Evolutionary conservation across 306 rosid genomes (phyloP), one percentile per base, ranked within the genome.

Genomic region (Vigna mungo): DNA sequence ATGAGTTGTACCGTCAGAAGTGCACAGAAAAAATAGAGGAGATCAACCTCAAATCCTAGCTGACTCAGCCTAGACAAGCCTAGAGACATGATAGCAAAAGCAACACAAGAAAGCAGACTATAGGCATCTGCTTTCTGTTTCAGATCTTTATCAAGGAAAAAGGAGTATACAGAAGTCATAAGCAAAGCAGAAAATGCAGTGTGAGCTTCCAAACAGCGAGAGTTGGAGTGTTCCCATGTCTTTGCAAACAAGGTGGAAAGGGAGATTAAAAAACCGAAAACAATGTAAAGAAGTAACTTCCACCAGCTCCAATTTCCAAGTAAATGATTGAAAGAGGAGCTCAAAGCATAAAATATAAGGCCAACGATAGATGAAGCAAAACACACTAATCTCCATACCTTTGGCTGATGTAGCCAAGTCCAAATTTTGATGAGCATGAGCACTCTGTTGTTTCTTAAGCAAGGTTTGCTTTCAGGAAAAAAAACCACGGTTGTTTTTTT

Each of bases 21-120:
- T 7, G 54, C 72, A 2, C 58, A 17, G 25, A 71, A 79, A 43
- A 71, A 79, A 21, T 79, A 61, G 0, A 71, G 27, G 18, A 79
- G 73, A 63, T 79, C 83, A 2, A 52, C 10, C 21, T 79, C 78
- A 4, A 79, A 61, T 61, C 78, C 83, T 1, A 41, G 39, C 48
- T 61, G 56, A 62, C 9, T 61, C 13, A 61, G 37, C 14, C 63
- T n/a, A 15, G 78, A 61, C 48, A 79, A 66, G 8, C 75, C 36
- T 0, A 65, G 4, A 0, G 62, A 73, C 84, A 73, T 80, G 15
- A 62, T 4, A 51, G 73, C 73, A 71, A 79, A 79, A 2, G 78
- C 66, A 23, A 23, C 39, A 37, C 9, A 16, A 0, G 83, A 79
- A 51, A 61, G 6, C 0, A 71, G 13, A 15, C 32, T 54, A 16